Evolutionary conservation across 805 yeast species (phyloP), one percentile per base, ranked within the genome.

Genomic region (Saccharomycopsis oosterbeekiorum): DNA sequence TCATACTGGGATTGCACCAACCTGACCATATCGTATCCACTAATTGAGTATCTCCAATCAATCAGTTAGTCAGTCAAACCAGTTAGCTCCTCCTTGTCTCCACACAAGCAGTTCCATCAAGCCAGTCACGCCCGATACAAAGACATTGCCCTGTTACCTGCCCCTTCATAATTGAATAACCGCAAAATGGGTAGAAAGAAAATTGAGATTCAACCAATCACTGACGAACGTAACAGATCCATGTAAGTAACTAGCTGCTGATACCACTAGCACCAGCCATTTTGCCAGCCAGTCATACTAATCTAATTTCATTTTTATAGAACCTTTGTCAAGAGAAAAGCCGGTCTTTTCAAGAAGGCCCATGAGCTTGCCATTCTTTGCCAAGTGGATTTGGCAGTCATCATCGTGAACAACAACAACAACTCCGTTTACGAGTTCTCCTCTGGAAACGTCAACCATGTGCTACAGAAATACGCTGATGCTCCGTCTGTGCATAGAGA

Each of bases 271-370:
- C 34, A 29, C 34, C n/a, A 41, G 21, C 43, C 21, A 17, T 19
- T 50, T 19, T 26, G 24, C 12, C 36, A 24, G 34, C 17, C 15
- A 36, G 6, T 19, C 24, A 17, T 21, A 36, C 42, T 37, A 42
- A 54, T 56, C 56, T 60, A 47, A 54, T 42, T 41, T 65, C 70
- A 62, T 68, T 71, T 68, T 55, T 47, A 15, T 43, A 70, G 73
- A 19, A 93, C 99, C 0, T 94, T 93, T 72, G 89, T 89, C 65
- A 93, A 93, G 73, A 82, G 99, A 60, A 93, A 93, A 72, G 96
- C 96, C 0, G 99, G 99, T 1, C 77, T 93, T 39, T 92, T 94
- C 74, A 88, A 88, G 69, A 78, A 78, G 64, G 80, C 80, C 6
- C 80, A 77, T 60, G 81, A 78, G 64, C 65, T 94, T 60, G 84